Percentiles rank a stretch among this genome's conserved stretches.
Evolutionary conservation across 192 early-diverging fungal genomes (phyloP).

Genomic region (Umbelopsis sp.): DNA sequence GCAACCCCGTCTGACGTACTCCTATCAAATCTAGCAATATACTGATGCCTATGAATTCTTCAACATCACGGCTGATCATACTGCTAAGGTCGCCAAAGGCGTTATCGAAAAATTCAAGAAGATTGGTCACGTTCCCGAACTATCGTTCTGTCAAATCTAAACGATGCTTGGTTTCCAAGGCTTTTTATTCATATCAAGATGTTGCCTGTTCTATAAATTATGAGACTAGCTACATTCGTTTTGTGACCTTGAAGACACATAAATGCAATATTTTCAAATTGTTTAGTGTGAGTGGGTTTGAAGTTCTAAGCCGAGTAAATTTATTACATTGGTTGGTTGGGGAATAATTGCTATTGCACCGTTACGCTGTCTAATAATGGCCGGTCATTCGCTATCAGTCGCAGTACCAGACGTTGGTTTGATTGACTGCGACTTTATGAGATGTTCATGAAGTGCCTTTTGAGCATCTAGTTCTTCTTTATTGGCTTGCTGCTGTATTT

Average conservation of each 20-base stretch:
- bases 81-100: conserved; percentile 1
- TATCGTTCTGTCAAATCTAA: background rate
- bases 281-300: no score
- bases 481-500: background rate
- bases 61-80: conserved; percentile 25
- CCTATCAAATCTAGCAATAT: background rate
- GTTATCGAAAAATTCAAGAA: conserved; percentile 19
- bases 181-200: background rate
- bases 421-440: background rate
- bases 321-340: no score
- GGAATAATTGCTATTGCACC: no score
- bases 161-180: no score
- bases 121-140: conserved; percentile 17
- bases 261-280: no score
- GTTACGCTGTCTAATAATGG: background rate
- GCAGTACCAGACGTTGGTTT: background rate
- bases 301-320: no score
- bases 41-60: conserved; percentile 23
- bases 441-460: conserved; percentile 2
- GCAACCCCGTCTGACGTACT: background rate
- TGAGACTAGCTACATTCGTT: no score
- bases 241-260: no score
- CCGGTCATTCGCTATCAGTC: background rate
- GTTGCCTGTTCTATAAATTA: background rate
- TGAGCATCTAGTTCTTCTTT: conserved; percentile 13